A percentile compares a stretch with the other conserved stretches of the same genome.
Conservation (phyloP, 345 rosid species). For the Eucalyptus rudis region DNA sequence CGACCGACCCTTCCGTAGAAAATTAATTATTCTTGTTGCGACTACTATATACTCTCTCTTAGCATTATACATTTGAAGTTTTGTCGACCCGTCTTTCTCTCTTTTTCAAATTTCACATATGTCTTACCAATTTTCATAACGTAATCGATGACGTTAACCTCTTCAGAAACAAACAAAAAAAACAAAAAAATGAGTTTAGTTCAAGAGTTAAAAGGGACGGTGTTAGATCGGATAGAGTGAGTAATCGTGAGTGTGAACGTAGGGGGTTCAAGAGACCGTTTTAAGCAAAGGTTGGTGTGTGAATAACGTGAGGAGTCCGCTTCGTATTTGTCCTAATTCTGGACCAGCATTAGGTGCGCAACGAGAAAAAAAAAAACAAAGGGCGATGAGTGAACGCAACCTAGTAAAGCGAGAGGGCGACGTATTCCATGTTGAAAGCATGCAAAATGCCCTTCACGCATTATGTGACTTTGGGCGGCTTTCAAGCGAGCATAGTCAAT, state of each 20-base stretch:
- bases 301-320: neutral
- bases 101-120: neutral
- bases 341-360: neutral
- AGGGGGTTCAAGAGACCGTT: neutral
- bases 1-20: neutral
- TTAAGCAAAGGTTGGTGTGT: neutral
- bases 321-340: neutral
- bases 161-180: too few relatives aligned
- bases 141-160: neutral
- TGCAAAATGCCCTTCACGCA: neutral
- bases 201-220: neutral
- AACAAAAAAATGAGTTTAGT: neutral
- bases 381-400: neutral
- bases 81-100: neutral
- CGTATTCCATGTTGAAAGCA: neutral
- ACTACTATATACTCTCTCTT: neutral
- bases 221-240: neutral
- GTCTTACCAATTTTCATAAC: accelerated
- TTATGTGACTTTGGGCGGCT: neutral
- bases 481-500: neutral
- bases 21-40: neutral
- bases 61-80: neutral
- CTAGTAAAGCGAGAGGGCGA: neutral
- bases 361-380: neutral
- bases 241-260: neutral